Evolutionary conservation across 352 stramenopile genomes (phyloP).

Genomic region (Phytophthora gonapodyides): DNA sequence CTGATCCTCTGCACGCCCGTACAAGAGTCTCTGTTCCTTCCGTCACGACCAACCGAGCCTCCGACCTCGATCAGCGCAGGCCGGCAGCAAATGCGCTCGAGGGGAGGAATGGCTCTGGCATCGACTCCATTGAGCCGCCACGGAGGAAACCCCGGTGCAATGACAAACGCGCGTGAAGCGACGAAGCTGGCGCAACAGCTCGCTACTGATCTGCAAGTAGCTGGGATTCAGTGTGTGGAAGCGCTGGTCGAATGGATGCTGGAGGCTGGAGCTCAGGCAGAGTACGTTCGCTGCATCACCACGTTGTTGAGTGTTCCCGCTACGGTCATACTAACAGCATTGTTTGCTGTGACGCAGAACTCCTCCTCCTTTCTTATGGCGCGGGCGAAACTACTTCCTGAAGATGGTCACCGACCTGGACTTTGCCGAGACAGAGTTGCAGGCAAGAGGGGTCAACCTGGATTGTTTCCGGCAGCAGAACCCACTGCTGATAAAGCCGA

Average conservation of each 20-base stretch:
- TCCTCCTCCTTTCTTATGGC: conserved; percentile 73
- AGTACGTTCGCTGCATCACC: conserved; percentile 44
- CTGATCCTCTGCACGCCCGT: conserved; percentile 73
- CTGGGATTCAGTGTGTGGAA: conserved; percentile 77
- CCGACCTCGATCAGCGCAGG: conserved; percentile 23
- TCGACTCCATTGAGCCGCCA: conserved; percentile 29
- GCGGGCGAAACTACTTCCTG: conserved; percentile 73
- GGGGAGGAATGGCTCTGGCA: conserved; percentile 46
- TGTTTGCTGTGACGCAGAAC: conserved; percentile 34
- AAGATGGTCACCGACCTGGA: conserved; percentile 76
- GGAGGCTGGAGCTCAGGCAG: conserved; percentile 63
- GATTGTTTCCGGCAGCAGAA: conserved; percentile 63
- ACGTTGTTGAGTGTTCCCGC: not conserved
- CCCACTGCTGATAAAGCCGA: conserved; percentile 64
- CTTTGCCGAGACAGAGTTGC: conserved; percentile 62
- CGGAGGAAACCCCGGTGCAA: conserved; percentile 29
- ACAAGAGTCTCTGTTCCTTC: conserved; percentile 57
- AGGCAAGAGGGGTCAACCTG: conserved; percentile 52
- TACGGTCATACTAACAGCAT: conserved; percentile 13
- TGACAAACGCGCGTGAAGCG: conserved; percentile 76
- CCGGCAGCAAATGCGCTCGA: conserved; percentile 48
- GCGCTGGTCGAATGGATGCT: conserved; percentile 84
- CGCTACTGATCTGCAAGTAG: conserved; percentile 60
- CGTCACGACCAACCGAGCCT: conserved; percentile 44
- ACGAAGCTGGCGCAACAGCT: conserved; percentile 73